These are phyloP conservation scores for Fusarium sp. DNA, from an alignment of 2,329 filamentous ascomycete genomes.

Conservation along the genomic window DNA sequence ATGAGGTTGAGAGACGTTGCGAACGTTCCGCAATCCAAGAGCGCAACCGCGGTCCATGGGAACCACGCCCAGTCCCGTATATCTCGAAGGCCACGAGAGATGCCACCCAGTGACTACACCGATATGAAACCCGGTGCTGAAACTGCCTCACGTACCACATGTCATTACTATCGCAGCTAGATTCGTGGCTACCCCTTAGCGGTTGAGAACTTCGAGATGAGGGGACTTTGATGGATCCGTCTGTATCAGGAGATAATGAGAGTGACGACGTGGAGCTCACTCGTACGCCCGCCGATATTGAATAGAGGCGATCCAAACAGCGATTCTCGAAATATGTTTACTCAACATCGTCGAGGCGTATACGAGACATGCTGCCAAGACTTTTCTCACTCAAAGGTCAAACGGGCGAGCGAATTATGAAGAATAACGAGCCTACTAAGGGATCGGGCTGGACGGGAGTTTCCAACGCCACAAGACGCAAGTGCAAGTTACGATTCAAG, in stretches of 20 bases:
- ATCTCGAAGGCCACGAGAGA: constrained; percentile 16
- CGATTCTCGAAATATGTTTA: constrained; percentile 33
- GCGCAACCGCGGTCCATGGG: constrained; percentile 35
- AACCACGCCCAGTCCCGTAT: constrained; percentile 20
- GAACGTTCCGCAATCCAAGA: constrained; percentile 24
- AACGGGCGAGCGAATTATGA: constrained; percentile 34
- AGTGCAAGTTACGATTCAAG: constrained; percentile 1
- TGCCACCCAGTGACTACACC: constrained; percentile 30
- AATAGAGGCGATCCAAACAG: constrained; percentile 36
- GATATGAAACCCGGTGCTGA: constrained; percentile 23
- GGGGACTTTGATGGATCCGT: constrained; percentile 4
- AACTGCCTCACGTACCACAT: constrained; percentile 7
- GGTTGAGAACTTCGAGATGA: constrained; percentile 14
- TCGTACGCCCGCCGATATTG: constrained; percentile 36
- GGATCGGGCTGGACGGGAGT: background rate
- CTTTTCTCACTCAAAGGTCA: constrained; percentile 14
- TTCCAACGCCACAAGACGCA: constrained; percentile 6
- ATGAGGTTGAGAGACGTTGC: constrained; percentile 23
- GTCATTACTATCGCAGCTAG: constrained; percentile 26
- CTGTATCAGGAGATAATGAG: constrained; percentile 10
- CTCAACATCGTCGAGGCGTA: constrained; percentile 15
- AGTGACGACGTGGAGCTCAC: constrained; percentile 27
- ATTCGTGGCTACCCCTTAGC: constrained; percentile 26
- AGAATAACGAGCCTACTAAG: constrained; percentile 25
- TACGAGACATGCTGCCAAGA: constrained; percentile 6